Base-by-base conservation (phyloP, 164 flowering plant species). In the Annona cherimola region DNA sequence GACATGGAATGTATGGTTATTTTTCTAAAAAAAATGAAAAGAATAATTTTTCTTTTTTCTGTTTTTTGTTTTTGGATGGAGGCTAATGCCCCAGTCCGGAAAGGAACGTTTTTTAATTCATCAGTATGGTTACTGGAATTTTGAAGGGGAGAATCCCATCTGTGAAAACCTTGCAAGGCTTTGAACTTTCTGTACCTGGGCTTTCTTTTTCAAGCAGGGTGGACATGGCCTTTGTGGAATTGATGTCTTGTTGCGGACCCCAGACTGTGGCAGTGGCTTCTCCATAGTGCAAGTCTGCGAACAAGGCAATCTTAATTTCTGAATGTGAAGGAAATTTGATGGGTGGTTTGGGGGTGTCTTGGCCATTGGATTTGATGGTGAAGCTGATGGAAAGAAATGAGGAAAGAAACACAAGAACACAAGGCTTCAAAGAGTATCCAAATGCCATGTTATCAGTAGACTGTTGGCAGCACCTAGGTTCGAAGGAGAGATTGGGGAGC, bases 201-300 rank as follows among this genome's bases (percentile, higher is more conserved):
- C 66, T 61, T 81, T 91, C 98, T 3, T 65, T 14, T 42, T 87
- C 89, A 45, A 90, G 95, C 8, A 93, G 69, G 69, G 75, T 80
- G 14, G 88, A 85, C 90, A 91, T 93, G 69, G 86, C 93, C 44
- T 42, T 73, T 45, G 76, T 9, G 11, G 95, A 91, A 39, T 87
- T 85, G 8, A 78, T 73, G 45, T 91, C 98, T 63, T 93, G 97
- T 1, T 8, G 71, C 2, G 95, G 97, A 39, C 92, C 98, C 97
- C 97, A 93, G 14, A 82, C 83, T 2, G 92, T 89, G 89, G 90
- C 89, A 9, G 89, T 88, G 73, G 82, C 74, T 81, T 91, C 96
- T 5, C 97, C 97, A 26, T 86, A 93, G 64, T 91, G 97, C 62
- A 93, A 79, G 78, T 91, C 97, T 0, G 98, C 97, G 50, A 93